Evolutionary conservation across 75 land plant genomes (phyloP).

Genomic region (Ceratopteris richardii): DNA sequence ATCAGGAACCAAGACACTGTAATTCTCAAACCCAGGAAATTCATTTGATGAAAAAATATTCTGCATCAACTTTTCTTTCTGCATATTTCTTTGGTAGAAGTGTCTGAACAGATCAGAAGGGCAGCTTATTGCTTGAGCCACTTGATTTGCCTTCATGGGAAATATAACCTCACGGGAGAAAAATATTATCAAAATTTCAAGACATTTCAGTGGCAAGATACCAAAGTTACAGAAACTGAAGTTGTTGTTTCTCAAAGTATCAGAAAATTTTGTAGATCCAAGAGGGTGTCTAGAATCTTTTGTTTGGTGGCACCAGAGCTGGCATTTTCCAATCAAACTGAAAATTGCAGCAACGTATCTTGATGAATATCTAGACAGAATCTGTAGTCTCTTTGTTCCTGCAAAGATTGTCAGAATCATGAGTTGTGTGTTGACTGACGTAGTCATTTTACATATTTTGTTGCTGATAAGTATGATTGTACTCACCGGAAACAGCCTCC

Average conservation of each 20-base stretch:
- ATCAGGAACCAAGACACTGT: neutral
- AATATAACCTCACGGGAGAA: constrained; percentile 7
- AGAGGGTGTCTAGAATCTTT: too few species aligned
- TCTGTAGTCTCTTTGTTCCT: constrained; percentile 3
- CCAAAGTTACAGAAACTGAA: too few species aligned
- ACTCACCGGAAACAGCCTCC: constrained; percentile 32
- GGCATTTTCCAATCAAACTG: neutral
- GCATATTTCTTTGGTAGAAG: neutral
- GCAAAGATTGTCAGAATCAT: neutral
- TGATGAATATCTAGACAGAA: neutral
- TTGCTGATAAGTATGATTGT: too few species aligned
- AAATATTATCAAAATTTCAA: neutral
- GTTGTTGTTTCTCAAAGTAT: too few species aligned
- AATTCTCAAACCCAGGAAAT: neutral
- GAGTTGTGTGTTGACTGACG: too few species aligned
- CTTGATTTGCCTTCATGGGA: constrained; percentile 9
- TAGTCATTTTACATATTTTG: too few species aligned
- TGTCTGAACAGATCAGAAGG: constrained; percentile 7
- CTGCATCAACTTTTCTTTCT: neutral
- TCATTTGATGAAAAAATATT: neutral
- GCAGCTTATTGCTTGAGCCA: constrained; percentile 4
- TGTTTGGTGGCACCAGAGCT: too few species aligned
- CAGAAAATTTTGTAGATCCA: too few species aligned
- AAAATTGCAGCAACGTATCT: constrained; percentile 1
- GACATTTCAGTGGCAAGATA: neutral